Evolutionary conservation across 1,139 yeast species (phyloP), one percentile per base, ranked within the genome.

Genomic region (Saccharomyces hybrid): DNA sequence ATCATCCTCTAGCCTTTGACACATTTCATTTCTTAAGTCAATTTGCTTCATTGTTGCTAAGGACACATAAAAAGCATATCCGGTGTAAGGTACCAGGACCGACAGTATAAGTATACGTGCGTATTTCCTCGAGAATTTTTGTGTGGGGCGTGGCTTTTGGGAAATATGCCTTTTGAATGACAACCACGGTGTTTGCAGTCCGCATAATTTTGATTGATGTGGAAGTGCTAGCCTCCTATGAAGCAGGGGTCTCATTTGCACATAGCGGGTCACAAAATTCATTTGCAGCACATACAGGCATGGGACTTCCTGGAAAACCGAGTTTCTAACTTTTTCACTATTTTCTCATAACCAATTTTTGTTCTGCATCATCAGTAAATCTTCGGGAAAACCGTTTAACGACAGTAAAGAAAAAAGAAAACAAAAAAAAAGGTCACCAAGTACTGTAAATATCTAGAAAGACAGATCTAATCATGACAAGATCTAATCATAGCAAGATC

Each of bases 1-100:
- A n/a, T 44, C 16, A n/a, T 59, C 58, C 26, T 62, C 70, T 5
- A 60, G 55, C 5, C 56, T 54, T 48, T 57, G 55, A 23, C 67
- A 66, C 27, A 63, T 54, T 47, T 73, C 65, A 41, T 78, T 75
- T 50, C 95, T 71, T 32, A 71, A 70, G 13, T 73, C 69, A 55
- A 88, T 85, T 57, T 85, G 80, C 46, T 72, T 70, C 55, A 78
- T 78, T 3, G 95, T 80, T 38, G 78, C 70, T 42, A 78, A 60
- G 44, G 84, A 83, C 58, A 86, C 79, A 65, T 79, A 85, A 9
- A 80, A 75, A 48, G 88, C 88, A 63, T 84, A 84, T 1, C 86
- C 80, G 0, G 91, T 79, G 64, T 87, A 88, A 5, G 86, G 80
- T 2, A 80, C 74, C 27, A 84, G 67, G 5, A 83, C 63, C 1